Percentiles rank a stretch among this genome's conserved stretches.
Conservation (phyloP, 2,329 filamentous ascomycete genomes). For the Tolypocladium tundrense region DNA sequence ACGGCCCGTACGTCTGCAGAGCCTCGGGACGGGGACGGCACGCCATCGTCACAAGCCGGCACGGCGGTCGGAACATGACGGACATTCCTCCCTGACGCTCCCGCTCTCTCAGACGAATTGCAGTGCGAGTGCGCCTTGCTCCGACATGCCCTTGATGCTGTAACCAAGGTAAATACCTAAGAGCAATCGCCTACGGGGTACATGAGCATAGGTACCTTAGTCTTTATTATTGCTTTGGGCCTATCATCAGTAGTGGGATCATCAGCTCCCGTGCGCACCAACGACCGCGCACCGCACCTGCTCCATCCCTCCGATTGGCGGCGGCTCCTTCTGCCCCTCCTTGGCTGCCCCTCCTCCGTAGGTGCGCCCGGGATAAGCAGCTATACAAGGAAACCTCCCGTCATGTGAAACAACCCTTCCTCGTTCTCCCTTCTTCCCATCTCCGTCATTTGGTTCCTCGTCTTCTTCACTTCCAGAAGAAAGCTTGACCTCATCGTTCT, state of each 20-base stretch:
- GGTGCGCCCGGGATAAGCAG: neutral
- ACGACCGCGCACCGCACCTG: neutral
- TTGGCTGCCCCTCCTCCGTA: neutral
- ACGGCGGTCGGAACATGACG: neutral
- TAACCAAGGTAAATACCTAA: neutral
- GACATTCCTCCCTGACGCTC: neutral
- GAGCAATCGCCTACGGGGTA: neutral
- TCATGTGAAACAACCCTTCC: neutral
- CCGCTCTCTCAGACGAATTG: neutral
- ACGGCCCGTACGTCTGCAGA: neutral
- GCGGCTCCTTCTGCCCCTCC: neutral
- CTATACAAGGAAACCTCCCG: neutral
- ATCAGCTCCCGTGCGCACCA: neutral
- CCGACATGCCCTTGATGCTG: neutral
- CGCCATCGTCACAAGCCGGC: neutral
- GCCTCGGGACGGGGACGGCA: neutral
- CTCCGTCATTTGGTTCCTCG: neutral
- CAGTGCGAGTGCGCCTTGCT: neutral
- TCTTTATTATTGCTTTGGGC: neutral
- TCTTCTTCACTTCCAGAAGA: neutral
- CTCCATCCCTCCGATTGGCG: slow-evolving; percentile 1
- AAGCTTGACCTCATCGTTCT: neutral
- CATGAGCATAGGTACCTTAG: too few species aligned
- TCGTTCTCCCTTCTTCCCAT: neutral
- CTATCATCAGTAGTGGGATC: neutral